phyloP scores from a whole-genome alignment of 2,329 filamentous ascomycete species.

The Hysterium pulicare region DNA sequence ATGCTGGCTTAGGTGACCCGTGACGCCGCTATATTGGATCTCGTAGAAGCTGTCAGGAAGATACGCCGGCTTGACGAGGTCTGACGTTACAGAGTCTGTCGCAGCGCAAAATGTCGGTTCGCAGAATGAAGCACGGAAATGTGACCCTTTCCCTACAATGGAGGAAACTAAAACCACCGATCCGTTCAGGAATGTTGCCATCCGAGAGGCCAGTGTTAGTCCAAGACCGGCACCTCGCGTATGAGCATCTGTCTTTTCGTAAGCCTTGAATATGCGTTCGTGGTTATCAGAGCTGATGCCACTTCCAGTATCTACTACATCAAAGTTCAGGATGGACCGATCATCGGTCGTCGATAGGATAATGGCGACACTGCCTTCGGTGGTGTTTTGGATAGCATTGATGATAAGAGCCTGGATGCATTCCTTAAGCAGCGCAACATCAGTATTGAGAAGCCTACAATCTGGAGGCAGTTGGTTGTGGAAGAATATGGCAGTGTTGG shows the following conservation, averaged over 20 bases:
- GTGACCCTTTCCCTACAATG: slow-evolving; percentile 34
- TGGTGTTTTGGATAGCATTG: slow-evolving; percentile 44
- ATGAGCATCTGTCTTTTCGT: slow-evolving; percentile 41
- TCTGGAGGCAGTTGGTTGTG: slow-evolving; percentile 27
- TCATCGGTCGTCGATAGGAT: slow-evolving; percentile 29
- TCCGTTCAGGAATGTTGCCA: slow-evolving; percentile 41
- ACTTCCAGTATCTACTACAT: slow-evolving; percentile 43
- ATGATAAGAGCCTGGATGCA: slow-evolving; percentile 41
- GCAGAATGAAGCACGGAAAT: slow-evolving; percentile 37
- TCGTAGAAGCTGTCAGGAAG: slow-evolving; percentile 12
- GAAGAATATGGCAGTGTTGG: slow-evolving; percentile 31
- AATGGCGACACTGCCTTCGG: slow-evolving; percentile 36
- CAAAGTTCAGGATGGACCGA: slow-evolving; percentile 32
- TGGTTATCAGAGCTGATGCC: slow-evolving; percentile 39
- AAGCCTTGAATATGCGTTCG: slow-evolving; percentile 42
- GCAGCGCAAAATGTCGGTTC: slow-evolving; percentile 22
- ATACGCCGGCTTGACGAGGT: slow-evolving; percentile 7
- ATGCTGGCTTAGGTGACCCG: slow-evolving; percentile 7
- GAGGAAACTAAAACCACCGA: slow-evolving; percentile 39
- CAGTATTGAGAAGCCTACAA: slow-evolving; percentile 32
- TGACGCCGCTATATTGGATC: slow-evolving; percentile 3
- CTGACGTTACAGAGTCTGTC: slow-evolving; percentile 5
- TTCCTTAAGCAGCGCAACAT: slow-evolving; percentile 42
- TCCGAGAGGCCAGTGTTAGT: slow-evolving; percentile 42
- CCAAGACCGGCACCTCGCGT: slow-evolving; percentile 43